phyloP scores from a whole-genome alignment of 2,329 filamentous ascomycete species.

The Zymoseptoria pseudotritici region DNA sequence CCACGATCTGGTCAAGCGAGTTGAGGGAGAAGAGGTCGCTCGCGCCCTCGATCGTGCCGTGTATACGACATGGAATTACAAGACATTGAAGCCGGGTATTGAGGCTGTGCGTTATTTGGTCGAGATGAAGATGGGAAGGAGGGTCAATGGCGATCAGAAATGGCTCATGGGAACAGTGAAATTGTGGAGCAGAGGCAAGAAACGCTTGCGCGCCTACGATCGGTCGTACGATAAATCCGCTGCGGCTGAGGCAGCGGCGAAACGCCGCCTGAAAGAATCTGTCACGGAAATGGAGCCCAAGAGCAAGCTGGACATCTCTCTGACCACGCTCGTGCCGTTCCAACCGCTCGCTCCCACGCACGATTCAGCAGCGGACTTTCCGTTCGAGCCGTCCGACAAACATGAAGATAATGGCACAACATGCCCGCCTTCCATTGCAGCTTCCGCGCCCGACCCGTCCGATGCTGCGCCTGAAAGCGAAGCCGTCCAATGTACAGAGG shows the following conservation, averaged over 20 bases:
- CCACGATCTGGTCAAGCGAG: conserved; percentile 33
- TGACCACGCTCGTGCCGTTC: background rate
- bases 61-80: conserved; percentile 9
- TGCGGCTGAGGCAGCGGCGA: background rate
- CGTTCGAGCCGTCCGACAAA: background rate
- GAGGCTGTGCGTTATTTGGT: background rate
- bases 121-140: background rate
- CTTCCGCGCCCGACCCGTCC: background rate
- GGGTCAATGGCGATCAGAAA: background rate
- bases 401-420: background rate
- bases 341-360: background rate
- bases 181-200: background rate
- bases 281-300: background rate
- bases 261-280: background rate
- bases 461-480: background rate
- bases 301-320: background rate
- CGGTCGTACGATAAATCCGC: background rate
- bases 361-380: background rate
- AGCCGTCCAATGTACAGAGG: background rate
- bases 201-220: background rate
- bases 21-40: conserved; percentile 39
- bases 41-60: conserved; percentile 25
- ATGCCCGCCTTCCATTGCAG: background rate
- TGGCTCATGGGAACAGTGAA: background rate
- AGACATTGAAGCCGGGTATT: background rate